Conservation (phyloP, 1,284 basidiomycete genomes). For the Athelia sp. region DNA sequence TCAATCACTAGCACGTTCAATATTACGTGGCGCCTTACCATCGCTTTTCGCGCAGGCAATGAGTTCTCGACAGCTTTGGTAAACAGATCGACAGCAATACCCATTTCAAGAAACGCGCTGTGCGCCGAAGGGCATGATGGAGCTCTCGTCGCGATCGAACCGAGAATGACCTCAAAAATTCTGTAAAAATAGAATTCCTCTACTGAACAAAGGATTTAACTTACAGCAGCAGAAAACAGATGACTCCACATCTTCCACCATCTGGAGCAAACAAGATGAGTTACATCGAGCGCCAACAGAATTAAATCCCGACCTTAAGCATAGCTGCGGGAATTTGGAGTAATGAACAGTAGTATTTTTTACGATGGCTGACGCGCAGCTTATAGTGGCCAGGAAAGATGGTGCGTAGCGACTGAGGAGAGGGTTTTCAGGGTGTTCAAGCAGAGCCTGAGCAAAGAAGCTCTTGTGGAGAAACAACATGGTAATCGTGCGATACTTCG, state of each 20-base stretch:
- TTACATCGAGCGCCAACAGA: too few relatives aligned
- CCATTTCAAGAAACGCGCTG: constrained; percentile 50
- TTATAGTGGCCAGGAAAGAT: constrained; percentile 2
- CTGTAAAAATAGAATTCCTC: constrained; percentile 20
- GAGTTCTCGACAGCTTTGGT: constrained; percentile 38
- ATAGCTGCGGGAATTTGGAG: background rate
- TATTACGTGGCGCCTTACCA: background rate
- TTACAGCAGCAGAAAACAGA: constrained; percentile 49
- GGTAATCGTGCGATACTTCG: too few relatives aligned
- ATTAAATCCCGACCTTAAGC: too few relatives aligned
- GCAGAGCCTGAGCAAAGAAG: constrained; percentile 5
- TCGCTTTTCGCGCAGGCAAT: too few relatives aligned
- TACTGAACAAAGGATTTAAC: constrained; percentile 10
- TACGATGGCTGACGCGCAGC: constrained; percentile 2
- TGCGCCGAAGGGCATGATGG: constrained; percentile 54
- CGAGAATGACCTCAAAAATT: constrained; percentile 46
- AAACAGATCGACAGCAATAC: constrained; percentile 50
- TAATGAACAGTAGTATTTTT: constrained; percentile 8
- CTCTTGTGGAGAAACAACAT: constrained; percentile 3
- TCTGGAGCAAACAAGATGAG: constrained; percentile 17
- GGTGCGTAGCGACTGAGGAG: constrained; percentile 2
- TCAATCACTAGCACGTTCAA: background rate
- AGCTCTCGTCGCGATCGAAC: constrained; percentile 48
- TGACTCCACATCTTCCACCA: constrained; percentile 55
- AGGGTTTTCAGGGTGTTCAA: constrained; percentile 1